Evolutionary conservation across 2,329 filamentous ascomycete species (phyloP).

Genomic region (Trichoderma simmonsii): DNA sequence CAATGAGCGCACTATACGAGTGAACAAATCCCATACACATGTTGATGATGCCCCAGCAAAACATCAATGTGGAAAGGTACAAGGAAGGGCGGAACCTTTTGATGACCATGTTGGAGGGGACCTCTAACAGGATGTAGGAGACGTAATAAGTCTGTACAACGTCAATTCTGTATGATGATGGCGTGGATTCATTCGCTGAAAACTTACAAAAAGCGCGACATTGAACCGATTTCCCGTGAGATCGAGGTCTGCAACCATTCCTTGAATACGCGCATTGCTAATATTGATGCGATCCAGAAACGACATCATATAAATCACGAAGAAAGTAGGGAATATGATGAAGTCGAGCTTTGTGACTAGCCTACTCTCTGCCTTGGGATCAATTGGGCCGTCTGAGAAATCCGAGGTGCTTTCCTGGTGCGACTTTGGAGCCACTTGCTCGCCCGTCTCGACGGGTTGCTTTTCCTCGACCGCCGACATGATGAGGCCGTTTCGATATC

Average conservation of each 20-base stretch:
- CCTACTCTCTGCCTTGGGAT: constrained; percentile 33
- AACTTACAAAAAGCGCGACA: constrained; percentile 37
- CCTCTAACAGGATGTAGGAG: constrained; percentile 48
- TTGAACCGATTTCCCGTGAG: constrained; percentile 44
- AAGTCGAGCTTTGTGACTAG: constrained; percentile 42
- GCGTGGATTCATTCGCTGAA: background rate
- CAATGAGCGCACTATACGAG: constrained; percentile 48
- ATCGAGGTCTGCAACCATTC: constrained; percentile 41
- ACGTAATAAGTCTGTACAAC: constrained; percentile 30
- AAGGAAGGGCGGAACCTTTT: constrained; percentile 50
- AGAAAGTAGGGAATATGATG: constrained; percentile 40
- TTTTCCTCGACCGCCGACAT: constrained; percentile 3
- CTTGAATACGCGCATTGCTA: constrained; percentile 46
- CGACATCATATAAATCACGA: constrained; percentile 36
- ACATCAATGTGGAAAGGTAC: constrained; percentile 54
- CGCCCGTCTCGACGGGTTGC: background rate
- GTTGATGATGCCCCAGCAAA: constrained; percentile 46
- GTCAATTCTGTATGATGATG: background rate
- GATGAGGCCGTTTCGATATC: background rate
- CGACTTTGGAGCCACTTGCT: background rate
- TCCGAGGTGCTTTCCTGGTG: background rate
- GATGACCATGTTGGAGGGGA: constrained; percentile 57
- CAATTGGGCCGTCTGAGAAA: constrained; percentile 24
- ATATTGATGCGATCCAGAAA: constrained; percentile 41
- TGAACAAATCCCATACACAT: constrained; percentile 52